Evolutionary conservation across 2,329 filamentous ascomycete species (phyloP).

Genomic region (Fusarium sp.): DNA sequence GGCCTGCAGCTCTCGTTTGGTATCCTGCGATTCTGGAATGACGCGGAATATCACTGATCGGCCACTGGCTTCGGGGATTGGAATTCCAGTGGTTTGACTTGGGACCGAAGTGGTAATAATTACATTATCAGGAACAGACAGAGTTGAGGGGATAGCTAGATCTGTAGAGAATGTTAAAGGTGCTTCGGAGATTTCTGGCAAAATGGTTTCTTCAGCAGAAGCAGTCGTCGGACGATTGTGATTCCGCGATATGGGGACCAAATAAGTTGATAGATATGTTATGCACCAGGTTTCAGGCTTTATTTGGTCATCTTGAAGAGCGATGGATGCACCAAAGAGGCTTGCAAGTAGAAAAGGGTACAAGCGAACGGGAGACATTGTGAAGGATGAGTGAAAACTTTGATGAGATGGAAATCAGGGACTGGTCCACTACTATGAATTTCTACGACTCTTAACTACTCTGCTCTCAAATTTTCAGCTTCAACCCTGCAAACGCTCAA

Average conservation of each 20-base stretch:
- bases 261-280: not conserved
- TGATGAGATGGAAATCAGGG: too few species aligned
- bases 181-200: too few species aligned
- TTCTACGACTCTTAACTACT: too few species aligned
- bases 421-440: too few species aligned
- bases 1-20: too few species aligned
- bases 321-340: not conserved
- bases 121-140: not conserved
- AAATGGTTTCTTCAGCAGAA: not conserved
- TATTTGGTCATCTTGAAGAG: not conserved
- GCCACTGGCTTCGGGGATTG: not conserved
- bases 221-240: not conserved
- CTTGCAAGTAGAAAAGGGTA: not conserved
- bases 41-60: not conserved
- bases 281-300: not conserved
- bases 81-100: not conserved
- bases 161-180: not conserved
- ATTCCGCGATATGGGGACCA: not conserved
- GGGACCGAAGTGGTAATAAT: not conserved
- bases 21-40: not conserved
- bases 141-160: not conserved
- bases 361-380: not conserved
- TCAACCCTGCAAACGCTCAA: too few species aligned
- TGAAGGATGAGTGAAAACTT: not conserved
- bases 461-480: too few species aligned